These are phyloP conservation scores for Helianthus tuberosus DNA, from an alignment of 129 eudicot genomes.

Conservation along the genomic window DNA sequence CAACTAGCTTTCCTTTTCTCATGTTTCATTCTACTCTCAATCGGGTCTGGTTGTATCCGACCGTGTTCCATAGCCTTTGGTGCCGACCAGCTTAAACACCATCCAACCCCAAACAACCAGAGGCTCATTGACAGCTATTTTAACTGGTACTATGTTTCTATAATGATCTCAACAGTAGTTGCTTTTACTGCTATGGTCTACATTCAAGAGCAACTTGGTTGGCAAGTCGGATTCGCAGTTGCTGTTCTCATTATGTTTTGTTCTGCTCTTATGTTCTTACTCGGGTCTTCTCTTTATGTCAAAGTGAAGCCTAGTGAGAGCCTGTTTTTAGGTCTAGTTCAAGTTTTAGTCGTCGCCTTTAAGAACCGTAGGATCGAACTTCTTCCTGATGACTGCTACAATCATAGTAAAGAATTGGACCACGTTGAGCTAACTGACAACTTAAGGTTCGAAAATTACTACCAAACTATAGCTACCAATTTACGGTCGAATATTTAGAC, in stretches of 20 bases:
- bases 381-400: slow-evolving; percentile 25
- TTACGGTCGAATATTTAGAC: too few species aligned
- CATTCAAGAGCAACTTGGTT: slow-evolving; percentile 54
- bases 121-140: slow-evolving; percentile 51
- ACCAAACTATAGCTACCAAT: neutral
- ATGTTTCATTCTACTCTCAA: slow-evolving; percentile 48
- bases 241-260: slow-evolving; percentile 48
- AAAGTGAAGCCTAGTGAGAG: slow-evolving; percentile 32
- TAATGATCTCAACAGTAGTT: slow-evolving; percentile 24
- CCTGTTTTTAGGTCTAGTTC: slow-evolving; percentile 37
- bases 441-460: slow-evolving; percentile 34
- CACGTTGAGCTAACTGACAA: slow-evolving; percentile 32
- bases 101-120: slow-evolving; percentile 37
- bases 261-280: slow-evolving; percentile 38
- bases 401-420: slow-evolving; percentile 20
- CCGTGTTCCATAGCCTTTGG: slow-evolving; percentile 71
- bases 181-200: slow-evolving; percentile 52
- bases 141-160: slow-evolving; percentile 58
- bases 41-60: slow-evolving; percentile 64
- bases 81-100: slow-evolving; percentile 51
- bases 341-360: slow-evolving; percentile 45
- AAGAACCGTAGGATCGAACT: slow-evolving; percentile 37
- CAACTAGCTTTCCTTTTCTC: slow-evolving; percentile 45
- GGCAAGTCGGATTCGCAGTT: slow-evolving; percentile 55
- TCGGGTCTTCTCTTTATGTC: slow-evolving; percentile 47